phyloP scores from a whole-genome alignment of 192 early-diverging fungal species.

The Linnemannia hyalina region DNA sequence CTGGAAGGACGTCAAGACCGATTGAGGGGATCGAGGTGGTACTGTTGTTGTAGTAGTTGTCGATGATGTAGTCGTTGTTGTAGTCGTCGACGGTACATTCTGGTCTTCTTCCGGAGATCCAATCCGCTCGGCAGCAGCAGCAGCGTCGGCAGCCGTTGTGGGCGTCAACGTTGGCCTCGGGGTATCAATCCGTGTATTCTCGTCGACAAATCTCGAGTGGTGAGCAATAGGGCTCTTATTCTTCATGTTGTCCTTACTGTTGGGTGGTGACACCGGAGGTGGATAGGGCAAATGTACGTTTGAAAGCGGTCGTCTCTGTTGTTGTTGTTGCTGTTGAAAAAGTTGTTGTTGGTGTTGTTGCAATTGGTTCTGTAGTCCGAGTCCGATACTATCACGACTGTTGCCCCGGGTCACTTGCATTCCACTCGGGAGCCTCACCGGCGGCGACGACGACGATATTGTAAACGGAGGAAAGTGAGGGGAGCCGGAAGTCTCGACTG shows the following conservation, averaged over 20 bases:
- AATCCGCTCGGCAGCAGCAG: not conserved
- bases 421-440: slow-evolving; percentile 17
- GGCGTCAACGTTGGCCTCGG: slow-evolving; percentile 36
- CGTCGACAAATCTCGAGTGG: slow-evolving; percentile 39
- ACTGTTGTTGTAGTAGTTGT: not conserved
- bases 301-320: not conserved
- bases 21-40: slow-evolving; percentile 26
- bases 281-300: slow-evolving; percentile 18
- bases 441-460: slow-evolving; percentile 5
- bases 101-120: not conserved
- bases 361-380: not conserved
- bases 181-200: slow-evolving; percentile 49
- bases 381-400: slow-evolving; percentile 21
- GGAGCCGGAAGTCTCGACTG: not conserved
- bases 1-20: not conserved
- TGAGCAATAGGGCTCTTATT: slow-evolving; percentile 33
- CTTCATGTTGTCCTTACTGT: slow-evolving; percentile 2
- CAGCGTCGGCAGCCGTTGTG: not conserved
- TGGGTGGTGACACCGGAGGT: slow-evolving; percentile 30
- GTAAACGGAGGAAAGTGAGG: not conserved
- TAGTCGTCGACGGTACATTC: not conserved
- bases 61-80: not conserved
- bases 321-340: not conserved
- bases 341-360: not conserved
- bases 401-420: slow-evolving; percentile 29